Base-by-base conservation (phyloP, 805 yeast species). In the Metschnikowia corniflorae region DNA sequence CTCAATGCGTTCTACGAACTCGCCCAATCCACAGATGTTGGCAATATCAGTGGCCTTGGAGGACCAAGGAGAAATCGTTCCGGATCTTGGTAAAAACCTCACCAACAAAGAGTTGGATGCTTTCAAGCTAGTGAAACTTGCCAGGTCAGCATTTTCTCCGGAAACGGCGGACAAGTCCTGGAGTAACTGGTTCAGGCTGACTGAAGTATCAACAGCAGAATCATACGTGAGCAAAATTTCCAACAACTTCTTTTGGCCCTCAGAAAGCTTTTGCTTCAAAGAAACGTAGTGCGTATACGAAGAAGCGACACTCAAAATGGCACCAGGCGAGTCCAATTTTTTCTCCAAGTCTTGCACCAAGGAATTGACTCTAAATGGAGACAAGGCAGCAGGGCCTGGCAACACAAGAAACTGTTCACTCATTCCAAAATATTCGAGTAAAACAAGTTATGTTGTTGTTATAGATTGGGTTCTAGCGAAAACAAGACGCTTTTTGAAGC, bases 21-120 rank as follows among this genome's bases (percentile, higher is more conserved):
- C 70, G 25, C 70, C 75, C 43, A 93, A 72, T 7, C 96, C 96
- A 65, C 96, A 86, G 39, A 86, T 95, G 39, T 80, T 77, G 35
- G 89, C 76, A 49, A 93, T 93, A 64, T 93, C 91, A 26, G 98
- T 89, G 18, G 99, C 99, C 66, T 93, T 93, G 10, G 97, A 89
- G 7, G 96, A 86, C 99, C 99, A 93, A 22, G 98, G 97, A 17
- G 97, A 89, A 48, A 93, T 91, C 9, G 98, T 93, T 43, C 98
- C 98, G 6, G 88, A 70, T 61, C 97, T 78, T 29, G 99, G 98
- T 35, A 88, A 71, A 35, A 93, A 73, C 58, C 95, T 75, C 31
- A 91, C 64, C 47, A 88, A 65, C 44, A 77, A 74, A 21, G 78
- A 65, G 47, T 51, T 37, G 23, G 37, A 20, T 18, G 35, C 23